phyloP scores from a whole-genome alignment of 2,329 filamentous ascomycete genomes.

The Diplodia corticola region DNA sequence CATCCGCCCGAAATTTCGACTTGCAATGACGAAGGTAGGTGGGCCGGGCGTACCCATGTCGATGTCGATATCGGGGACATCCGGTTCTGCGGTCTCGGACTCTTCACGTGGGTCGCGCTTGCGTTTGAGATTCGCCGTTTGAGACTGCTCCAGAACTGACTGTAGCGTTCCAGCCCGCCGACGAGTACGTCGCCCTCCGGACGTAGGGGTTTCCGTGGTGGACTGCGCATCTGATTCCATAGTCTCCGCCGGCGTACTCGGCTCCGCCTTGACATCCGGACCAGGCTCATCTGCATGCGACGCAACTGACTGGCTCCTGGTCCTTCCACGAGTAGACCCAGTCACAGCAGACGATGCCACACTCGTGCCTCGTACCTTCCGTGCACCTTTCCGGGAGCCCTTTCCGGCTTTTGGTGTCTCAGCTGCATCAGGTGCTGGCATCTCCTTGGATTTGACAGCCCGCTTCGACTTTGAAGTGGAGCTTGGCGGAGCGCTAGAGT shows the following conservation, averaged over 20 bases:
- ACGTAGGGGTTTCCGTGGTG: slow-evolving; percentile 20
- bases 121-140: slow-evolving; percentile 37
- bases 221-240: slow-evolving; percentile 41
- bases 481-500: neutral
- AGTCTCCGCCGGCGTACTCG: slow-evolving; percentile 46
- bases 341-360: slow-evolving; percentile 50
- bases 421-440: slow-evolving; percentile 19
- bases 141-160: slow-evolving; percentile 30
- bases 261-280: slow-evolving; percentile 51
- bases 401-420: slow-evolving; percentile 13
- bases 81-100: slow-evolving; percentile 34
- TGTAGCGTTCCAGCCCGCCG: slow-evolving; percentile 30
- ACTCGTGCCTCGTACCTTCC: slow-evolving; percentile 35
- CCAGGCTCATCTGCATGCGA: slow-evolving; percentile 47
- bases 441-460: slow-evolving; percentile 19
- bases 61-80: slow-evolving; percentile 27
- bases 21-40: slow-evolving; percentile 42
- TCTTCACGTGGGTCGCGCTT: slow-evolving; percentile 41
- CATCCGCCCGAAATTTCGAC: slow-evolving; percentile 52
- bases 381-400: neutral
- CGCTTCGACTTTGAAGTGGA: slow-evolving; percentile 11
- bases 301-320: slow-evolving; percentile 51
- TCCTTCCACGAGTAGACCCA: slow-evolving; percentile 46
- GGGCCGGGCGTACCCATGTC: slow-evolving; percentile 30
- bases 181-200: slow-evolving; percentile 25